Evolutionary conservation across 768 basidiomycete species (phyloP), one percentile per base, ranked within the genome.

Genomic region (Phylloporus sp.): DNA sequence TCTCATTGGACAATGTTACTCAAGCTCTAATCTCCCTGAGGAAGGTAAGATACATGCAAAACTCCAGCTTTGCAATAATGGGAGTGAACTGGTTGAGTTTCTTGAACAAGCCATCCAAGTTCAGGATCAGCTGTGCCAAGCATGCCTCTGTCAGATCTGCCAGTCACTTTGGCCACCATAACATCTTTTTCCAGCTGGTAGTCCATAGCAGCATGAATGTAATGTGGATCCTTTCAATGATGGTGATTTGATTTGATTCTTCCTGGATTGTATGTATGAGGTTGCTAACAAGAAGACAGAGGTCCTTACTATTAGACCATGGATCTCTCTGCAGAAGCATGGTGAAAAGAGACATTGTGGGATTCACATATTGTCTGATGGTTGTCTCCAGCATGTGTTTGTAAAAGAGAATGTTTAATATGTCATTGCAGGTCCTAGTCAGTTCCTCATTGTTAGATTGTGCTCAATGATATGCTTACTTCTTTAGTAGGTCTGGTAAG

Each of bases 41-140:
- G n/a, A n/a, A n/a, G n/a, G n/a, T n/a, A n/a, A n/a, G n/a, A 0
- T 36, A 18, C 38, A 56, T 56, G 29, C 54, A 56, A 5, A 52
- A 52, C 3, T 39, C 17, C 0, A 57, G 13, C 15, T 49, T 52
- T 15, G 53, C 52, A 26, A 42, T 59, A 14, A 41, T 49, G 0
- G 0, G 10, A 9, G 48, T 61, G 45, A 38, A 28, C 4, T 28
- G 18, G 18, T 36, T 37, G 7, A 26, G 32, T 15, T 48, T 29
- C 9, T 63, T 66, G 13, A 63, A 59, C 8, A 55, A 50, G 0
- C 60, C 49, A n/a, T 37, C 35, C 0, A n/a, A 10, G 0, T 44
- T 36, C 1, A 54, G 1, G 0, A 38, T 52, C 17, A 47, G 0
- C 0, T 43, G 2, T 0, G 50, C 50, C 1, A 44, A 11, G 0